phyloP scores from a whole-genome alignment of 2,329 filamentous ascomycete genomes.

The Curvularia verruculosa region DNA sequence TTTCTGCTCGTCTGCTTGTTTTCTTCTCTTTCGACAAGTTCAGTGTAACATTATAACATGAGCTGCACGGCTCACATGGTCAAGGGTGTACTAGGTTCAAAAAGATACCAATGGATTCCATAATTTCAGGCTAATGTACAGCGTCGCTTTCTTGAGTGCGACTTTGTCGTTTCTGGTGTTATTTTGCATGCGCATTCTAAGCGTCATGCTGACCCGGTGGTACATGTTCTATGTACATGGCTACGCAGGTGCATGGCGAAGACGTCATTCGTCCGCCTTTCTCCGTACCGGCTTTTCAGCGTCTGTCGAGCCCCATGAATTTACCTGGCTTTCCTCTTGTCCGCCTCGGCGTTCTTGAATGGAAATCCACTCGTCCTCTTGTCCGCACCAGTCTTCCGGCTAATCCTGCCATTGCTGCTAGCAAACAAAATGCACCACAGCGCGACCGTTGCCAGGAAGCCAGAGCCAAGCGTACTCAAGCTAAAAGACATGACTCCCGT shows the following conservation, averaged over 20 bases:
- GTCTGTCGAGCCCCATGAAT: not conserved
- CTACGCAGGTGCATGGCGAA: not conserved
- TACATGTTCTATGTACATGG: not conserved
- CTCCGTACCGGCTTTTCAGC: not conserved
- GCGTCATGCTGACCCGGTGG: not conserved
- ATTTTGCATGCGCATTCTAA: not conserved
- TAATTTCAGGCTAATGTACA: constrained; percentile 13
- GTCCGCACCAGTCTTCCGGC: constrained; percentile 68
- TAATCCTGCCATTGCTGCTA: constrained; percentile 62
- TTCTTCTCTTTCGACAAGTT: not conserved
- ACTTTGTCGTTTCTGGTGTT: not conserved
- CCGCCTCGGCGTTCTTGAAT: constrained; percentile 65
- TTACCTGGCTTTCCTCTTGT: constrained; percentile 55
- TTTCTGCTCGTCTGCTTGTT: not conserved
- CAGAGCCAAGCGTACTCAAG: constrained; percentile 64
- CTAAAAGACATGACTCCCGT: constrained; percentile 63
- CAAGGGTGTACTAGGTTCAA: constrained; percentile 11
- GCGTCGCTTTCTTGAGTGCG: constrained; percentile 1
- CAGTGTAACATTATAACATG: constrained; percentile 7
- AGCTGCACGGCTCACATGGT: not conserved
- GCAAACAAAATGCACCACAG: constrained; percentile 69
- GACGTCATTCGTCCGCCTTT: not conserved
- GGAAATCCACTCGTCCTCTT: constrained; percentile 71
- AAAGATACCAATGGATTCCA: constrained; percentile 26
- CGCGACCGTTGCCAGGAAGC: constrained; percentile 65